Conservation (phyloP, 352 stramenopile species). For the Phytophthora citrophthora region DNA sequence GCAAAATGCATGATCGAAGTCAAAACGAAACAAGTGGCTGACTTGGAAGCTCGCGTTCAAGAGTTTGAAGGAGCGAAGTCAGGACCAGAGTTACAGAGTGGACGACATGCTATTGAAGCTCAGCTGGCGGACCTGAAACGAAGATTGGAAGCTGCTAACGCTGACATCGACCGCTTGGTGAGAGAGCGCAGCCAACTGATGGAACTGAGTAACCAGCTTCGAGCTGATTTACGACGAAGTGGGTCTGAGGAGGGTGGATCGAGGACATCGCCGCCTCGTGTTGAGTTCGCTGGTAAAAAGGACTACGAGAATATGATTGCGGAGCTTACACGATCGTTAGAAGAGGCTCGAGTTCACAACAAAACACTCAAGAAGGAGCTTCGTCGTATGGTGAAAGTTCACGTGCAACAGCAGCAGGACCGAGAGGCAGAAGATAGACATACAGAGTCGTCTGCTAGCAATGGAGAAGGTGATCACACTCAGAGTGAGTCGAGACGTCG, state of each 20-base stretch:
- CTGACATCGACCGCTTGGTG: constrained; percentile 69
- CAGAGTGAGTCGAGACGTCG: constrained; percentile 11
- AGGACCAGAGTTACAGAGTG: constrained; percentile 23
- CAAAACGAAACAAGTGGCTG: constrained; percentile 50
- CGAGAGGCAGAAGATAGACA: constrained; percentile 10
- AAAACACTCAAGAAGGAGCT: constrained; percentile 88
- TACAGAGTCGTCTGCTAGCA: background rate
- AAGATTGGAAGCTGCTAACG: constrained; percentile 51
- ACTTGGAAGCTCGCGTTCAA: constrained; percentile 46
- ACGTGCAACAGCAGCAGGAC: constrained; percentile 44
- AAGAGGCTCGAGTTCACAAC: constrained; percentile 74
- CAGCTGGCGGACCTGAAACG: constrained; percentile 49
- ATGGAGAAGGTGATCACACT: constrained; percentile 1
- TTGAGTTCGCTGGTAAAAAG: constrained; percentile 68
- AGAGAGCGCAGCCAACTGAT: constrained; percentile 76
- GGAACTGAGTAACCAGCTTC: constrained; percentile 84
- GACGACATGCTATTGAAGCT: constrained; percentile 32
- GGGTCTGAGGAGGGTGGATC: constrained; percentile 24
- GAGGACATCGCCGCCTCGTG: constrained; percentile 16
- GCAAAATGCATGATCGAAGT: constrained; percentile 46
- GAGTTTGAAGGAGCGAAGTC: constrained; percentile 22
- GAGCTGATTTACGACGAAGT: constrained; percentile 58
- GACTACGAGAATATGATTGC: constrained; percentile 77
- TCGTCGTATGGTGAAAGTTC: constrained; percentile 71
- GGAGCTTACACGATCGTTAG: constrained; percentile 71